Base-by-base conservation (phyloP, 2,329 filamentous ascomycete genomes). In the Colletotrichum scovillei region DNA sequence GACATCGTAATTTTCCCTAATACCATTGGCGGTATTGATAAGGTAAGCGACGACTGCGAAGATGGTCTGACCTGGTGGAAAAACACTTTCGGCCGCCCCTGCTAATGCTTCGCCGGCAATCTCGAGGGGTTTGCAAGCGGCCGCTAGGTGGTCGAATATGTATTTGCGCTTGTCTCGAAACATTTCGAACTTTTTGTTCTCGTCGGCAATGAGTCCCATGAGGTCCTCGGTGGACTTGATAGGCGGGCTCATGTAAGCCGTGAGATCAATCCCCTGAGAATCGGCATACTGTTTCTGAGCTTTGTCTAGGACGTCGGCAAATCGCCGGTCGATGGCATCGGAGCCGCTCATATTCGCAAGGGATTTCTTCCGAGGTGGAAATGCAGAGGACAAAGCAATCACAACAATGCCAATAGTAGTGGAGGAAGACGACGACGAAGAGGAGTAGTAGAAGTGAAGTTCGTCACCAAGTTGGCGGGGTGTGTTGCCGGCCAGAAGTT, bases 21-120 rank as follows among this genome's bases (percentile, higher is more conserved):
- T 86, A 63, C 86, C 82, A 24, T 82, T 82, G 2, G 85, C 86
- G 9, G 85, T 84, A 42, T 80, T 80, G 22, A 88, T 79, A 9
- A 88, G 78, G 67, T 85, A 84, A 16, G 81, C 76, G 1, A 85
- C 84, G 8, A 85, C 85, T 8, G 82, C 79, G 73, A 85, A 87
- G 63, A 86, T 83, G 32, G 79, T 78, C 59, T 84, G 79, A 3
- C 82, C 81, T 0, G 86, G 84, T 2, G 84, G 78, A 71, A 87
- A 87, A 4, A 79, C 79, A 7, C 84, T 81, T 14, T 79, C 76
- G 1, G 82, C 81, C 0, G 79, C 81, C 8, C 83, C 84, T 11
- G 81, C 78, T 19, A 82, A 78, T 11, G 84, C 78, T 32, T 82
- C 80, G 1, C 84, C 84, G 19, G 86, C 78, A 6, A 81, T 63